These are phyloP conservation scores for Hypoxylon fuscum DNA, from an alignment of 495 filamentous ascomycete species.

Conservation along the genomic window DNA sequence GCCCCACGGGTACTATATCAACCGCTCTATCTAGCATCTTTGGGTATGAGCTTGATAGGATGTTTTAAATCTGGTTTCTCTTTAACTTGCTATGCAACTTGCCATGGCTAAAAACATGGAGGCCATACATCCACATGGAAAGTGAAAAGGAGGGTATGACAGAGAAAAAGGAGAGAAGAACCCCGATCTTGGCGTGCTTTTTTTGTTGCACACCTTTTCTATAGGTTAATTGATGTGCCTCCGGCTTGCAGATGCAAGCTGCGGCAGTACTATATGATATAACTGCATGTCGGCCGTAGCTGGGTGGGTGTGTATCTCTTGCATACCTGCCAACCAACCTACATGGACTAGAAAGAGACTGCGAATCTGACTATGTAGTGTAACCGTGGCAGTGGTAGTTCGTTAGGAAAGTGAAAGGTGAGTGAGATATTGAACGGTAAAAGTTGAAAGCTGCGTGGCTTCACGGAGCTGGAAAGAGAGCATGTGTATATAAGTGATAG, in stretches of 20 bases:
- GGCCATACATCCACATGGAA: too few relatives aligned
- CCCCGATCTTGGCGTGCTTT: slow-evolving; percentile 26
- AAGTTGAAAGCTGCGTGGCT: too few relatives aligned
- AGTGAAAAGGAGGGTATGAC: background rate
- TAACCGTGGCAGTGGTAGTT: too few relatives aligned
- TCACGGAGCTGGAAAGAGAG: too few relatives aligned
- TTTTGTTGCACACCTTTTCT: slow-evolving; percentile 4
- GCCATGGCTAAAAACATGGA: too few relatives aligned
- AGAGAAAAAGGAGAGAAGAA: slow-evolving; percentile 7
- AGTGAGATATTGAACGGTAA: too few relatives aligned
- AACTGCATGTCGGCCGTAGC: slow-evolving; percentile 8
- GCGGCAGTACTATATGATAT: slow-evolving; percentile 7
- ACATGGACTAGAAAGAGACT: background rate
- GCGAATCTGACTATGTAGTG: background rate
- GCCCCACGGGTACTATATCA: slow-evolving; percentile 22
- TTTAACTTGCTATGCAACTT: too few relatives aligned
- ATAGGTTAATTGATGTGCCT: slow-evolving; percentile 27
- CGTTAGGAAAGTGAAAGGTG: too few relatives aligned
- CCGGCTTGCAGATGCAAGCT: slow-evolving; percentile 7
- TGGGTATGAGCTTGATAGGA: too few relatives aligned
- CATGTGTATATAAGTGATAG: slow-evolving; percentile 5
- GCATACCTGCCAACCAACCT: too few relatives aligned
- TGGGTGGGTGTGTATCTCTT: slow-evolving; percentile 7
- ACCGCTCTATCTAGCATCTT: background rate
- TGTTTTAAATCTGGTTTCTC: too few relatives aligned